Evolutionary conservation across 768 basidiomycete species (phyloP), one percentile per base, ranked within the genome.

Genomic region (Panaeolus papilionaceus): DNA sequence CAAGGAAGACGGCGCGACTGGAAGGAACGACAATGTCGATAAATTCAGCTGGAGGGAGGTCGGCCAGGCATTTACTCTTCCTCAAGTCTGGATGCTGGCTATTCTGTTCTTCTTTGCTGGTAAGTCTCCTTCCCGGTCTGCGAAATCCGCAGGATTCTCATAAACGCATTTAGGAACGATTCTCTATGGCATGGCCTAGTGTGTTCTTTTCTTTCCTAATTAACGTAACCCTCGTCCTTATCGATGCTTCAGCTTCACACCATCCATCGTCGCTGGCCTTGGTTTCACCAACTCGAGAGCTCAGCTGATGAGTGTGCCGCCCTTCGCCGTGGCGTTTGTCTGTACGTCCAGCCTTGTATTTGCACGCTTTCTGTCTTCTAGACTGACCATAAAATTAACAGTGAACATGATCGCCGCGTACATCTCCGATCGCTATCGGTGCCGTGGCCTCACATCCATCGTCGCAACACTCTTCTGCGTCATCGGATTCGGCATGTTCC

Each of bases 201-300:
- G 71, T 70, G 82, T 78, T 40, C 6, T 23, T 47, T 40, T 64
- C 45, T 37, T 47, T 62, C 61, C 39, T 58, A 66, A 33, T 20
- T 38, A 61, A 42, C 47, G 38, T 23, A 47, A 20, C 26, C 28
- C 16, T 62, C 18, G 64, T 39, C 8, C 40, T 64, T 26, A 65
- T 45, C 37, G 12, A 23, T 68, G 64, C 33, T 58, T 58, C 61
- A 88, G 92, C 71, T 93, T 94, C 77, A 80, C 87, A 8, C 92
- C 92, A 6, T 89, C 89, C 3, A 92, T 94, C 75, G 86, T 94
- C 6, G 80, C 85, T 38, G 80, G 81, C 18, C 82, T 91, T 2
- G 89, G 89, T 20, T 90, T 84, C 74, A 82, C 81, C 2, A 81
- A 84, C 0, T 79, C 85, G 38, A 75, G 79, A 26, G 85, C 87